phyloP scores from a whole-genome alignment of 768 basidiomycete genomes.

The Rhodocollybia butyracea region DNA sequence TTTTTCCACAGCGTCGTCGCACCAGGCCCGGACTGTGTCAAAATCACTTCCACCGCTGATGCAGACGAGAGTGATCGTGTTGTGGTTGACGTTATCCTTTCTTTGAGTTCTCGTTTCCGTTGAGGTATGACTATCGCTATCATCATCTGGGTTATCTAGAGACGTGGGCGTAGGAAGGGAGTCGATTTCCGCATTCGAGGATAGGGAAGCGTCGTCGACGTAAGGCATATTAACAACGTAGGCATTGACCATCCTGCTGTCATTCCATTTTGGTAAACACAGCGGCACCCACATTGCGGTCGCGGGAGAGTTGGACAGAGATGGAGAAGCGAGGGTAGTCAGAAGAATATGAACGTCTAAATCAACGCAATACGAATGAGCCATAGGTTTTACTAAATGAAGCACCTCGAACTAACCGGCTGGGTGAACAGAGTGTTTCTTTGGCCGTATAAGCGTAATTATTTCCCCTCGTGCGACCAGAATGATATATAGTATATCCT shows the following conservation, averaged over 20 bases:
- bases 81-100: slow-evolving; percentile 16
- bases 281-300: slow-evolving; percentile 93
- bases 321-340: slow-evolving; percentile 85
- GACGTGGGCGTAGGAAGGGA: background rate
- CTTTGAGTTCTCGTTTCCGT: background rate
- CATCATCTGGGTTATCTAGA: background rate
- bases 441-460: slow-evolving; percentile 84
- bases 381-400: background rate
- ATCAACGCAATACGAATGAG: background rate
- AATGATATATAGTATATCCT: slow-evolving; percentile 92
- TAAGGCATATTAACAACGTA: slow-evolving; percentile 66
- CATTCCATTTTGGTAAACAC: slow-evolving; percentile 93
- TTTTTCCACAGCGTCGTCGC: slow-evolving; percentile 32
- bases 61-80: slow-evolving; percentile 67
- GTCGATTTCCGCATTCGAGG: too few relatives aligned
- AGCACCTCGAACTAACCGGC: slow-evolving; percentile 53
- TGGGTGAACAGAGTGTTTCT: slow-evolving; percentile 93
- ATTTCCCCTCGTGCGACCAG: slow-evolving; percentile 77
- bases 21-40: slow-evolving; percentile 78
- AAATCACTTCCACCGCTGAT: slow-evolving; percentile 84
- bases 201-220: background rate
- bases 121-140: background rate
- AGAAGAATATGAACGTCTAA: slow-evolving; percentile 91
- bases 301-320: slow-evolving; percentile 71
- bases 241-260: slow-evolving; percentile 85